Evolutionary conservation across 805 yeast genomes (phyloP), one percentile per base, ranked within the genome.

Genomic region (Pichia sporocuriosa): DNA sequence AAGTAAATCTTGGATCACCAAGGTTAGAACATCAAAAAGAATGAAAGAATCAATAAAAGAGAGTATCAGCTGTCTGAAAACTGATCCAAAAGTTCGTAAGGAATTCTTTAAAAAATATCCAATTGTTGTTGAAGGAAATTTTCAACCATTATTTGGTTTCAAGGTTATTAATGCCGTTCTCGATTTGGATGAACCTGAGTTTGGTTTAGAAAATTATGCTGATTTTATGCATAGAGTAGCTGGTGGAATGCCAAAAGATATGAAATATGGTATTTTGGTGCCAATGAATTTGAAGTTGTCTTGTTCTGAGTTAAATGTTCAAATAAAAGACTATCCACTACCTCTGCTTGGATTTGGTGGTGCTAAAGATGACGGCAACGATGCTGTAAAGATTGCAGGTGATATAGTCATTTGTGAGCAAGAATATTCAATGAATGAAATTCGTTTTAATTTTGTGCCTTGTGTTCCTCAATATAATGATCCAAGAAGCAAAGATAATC

Each of bases 401-500:
- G 79, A 79, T 52, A 32, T 79, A 24, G 76, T 76, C 1, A 63
- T 81, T 43, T 78, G 78, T 37, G 88, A 81, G 47, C 73, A 70
- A 46, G 64, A 77, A 59, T 77, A 69, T 56, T 78, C 76, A 3
- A 79, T 79, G 2, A 61, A 60, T 16, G 65, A 61, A 45, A 32
- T 61, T 15, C 45, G 65, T 37, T 61, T 55, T 49, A 60, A 58
- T 34, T 78, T 77, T 55, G 77, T 80, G 4, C 76, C 81, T 0
- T 72, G 74, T 24, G 69, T 69, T 6, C 59, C 63, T 2, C 59
- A 61, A 20, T 66, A 61, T 34, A 42, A 52, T 4, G 58, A 54
- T 39, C 8, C 50, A 35, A 17, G 46, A 36, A 21, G 38, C 7
- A 45, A 44, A 1, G 78, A 76, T 50, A 73, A 70, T 30, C 68